These are phyloP conservation scores for Fusarium paranaense DNA, from an alignment of 2,329 filamentous ascomycete genomes.

Conservation along the genomic window DNA sequence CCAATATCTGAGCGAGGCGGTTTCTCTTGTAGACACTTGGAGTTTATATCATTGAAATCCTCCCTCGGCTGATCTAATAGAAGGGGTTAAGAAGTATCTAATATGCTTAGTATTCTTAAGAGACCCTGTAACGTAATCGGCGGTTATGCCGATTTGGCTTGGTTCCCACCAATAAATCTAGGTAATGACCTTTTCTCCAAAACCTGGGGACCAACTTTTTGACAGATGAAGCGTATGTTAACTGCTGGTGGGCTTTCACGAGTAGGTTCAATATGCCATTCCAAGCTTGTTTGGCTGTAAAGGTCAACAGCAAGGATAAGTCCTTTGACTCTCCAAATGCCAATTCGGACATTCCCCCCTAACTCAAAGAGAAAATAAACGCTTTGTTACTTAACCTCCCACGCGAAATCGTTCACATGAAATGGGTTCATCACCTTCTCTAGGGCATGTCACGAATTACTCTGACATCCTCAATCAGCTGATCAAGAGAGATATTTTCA, in stretches of 20 bases:
- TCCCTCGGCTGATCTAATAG: not conserved
- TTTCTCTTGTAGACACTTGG: not conserved
- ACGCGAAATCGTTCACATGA: not conserved
- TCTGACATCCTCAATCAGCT: not conserved
- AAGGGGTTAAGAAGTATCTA: not conserved
- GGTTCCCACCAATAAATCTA: not conserved
- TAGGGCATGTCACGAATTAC: not conserved
- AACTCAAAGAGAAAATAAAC: not conserved
- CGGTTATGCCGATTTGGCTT: not conserved
- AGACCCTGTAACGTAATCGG: not conserved
- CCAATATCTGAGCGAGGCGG: not conserved
- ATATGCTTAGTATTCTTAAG: not conserved
- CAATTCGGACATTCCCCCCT: not conserved
- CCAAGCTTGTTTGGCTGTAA: not conserved
- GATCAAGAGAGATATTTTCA: not conserved
- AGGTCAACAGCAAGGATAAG: not conserved
- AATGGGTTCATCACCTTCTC: not conserved
- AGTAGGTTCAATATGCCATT: not conserved
- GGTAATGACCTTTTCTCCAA: not conserved
- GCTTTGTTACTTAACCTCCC: not conserved
- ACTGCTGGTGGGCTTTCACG: too few relatives aligned
- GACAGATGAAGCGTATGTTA: not conserved
- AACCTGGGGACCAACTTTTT: not conserved
- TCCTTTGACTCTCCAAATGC: not conserved
- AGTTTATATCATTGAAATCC: not conserved